Conservation (phyloP, 1,284 basidiomycete genomes). For the Crepidotus sp. region DNA sequence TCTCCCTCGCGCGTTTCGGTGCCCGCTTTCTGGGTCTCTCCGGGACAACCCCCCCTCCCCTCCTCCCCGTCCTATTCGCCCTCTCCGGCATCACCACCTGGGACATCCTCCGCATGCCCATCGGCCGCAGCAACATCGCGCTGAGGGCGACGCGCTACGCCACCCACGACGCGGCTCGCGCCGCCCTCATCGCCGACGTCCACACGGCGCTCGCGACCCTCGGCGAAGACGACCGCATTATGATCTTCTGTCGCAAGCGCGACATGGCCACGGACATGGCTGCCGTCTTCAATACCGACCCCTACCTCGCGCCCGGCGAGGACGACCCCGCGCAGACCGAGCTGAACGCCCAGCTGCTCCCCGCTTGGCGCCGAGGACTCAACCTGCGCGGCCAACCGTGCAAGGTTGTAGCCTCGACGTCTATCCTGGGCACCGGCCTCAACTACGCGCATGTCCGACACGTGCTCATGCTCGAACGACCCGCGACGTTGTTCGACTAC, state of each 20-base stretch:
- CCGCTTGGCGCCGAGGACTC: background rate
- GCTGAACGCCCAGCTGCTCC: background rate
- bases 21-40: conserved; percentile 1
- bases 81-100: background rate
- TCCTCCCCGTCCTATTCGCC: background rate
- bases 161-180: background rate
- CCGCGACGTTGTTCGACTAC: background rate
- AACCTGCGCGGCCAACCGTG: background rate
- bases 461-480: background rate
- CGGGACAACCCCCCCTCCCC: conserved; percentile 1
- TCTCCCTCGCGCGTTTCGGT: conserved; percentile 1
- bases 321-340: background rate
- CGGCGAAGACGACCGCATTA: conserved; percentile 1
- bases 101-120: conserved; percentile 8
- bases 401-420: background rate
- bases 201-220: background rate
- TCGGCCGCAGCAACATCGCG: background rate
- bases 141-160: background rate
- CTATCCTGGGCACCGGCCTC: conserved; percentile 3
- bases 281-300: background rate
- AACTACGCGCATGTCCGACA: background rate
- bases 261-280: conserved; percentile 1
- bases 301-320: conserved; percentile 2
- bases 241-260: conserved; percentile 5
- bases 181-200: background rate